Base-by-base conservation (phyloP, 768 basidiomycete genomes). In the Phallus indusiatus region DNA sequence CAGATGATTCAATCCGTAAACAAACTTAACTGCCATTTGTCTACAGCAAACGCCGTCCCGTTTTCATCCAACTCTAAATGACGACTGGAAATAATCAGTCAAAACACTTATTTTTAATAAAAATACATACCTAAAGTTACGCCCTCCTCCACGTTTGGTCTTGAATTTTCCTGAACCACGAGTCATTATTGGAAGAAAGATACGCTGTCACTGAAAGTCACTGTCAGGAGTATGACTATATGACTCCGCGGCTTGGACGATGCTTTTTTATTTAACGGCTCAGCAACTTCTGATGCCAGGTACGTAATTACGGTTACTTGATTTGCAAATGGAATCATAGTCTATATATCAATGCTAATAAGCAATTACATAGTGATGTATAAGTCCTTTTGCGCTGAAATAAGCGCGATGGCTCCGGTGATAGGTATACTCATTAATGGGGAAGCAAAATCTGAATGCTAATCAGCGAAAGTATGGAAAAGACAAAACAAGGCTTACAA, bases 141-240 rank as follows among this genome's bases (percentile, higher is more conserved):
- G 81, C 54, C 92, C 92, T 37, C 92, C 92, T 64, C 92, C 92
- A 54, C 92, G 88, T 68, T 85, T 88, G 64, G 83, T 77, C 79
- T 93, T 93, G 75, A 81, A 90, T 72, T 86, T 90, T 62, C 90
- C 89, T 84, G 64, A 48, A 48, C 56, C 56, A 35, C 57, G 57
- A 51, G 57, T n/a, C 57, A 59, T 59, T 52, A 14, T 2, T 12
- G n/a, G n/a, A 14, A 42, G 42, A 10, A 42, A n/a, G 42, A 42
- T n/a, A 42, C 12, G 42, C 2, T n/a, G 42, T 14, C 12, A 14
- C 14, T 42, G 5, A 42, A 12, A n/a, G 42, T 42, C 42, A 42
- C 42, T n/a, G 5, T 42, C n/a, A 42, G 12, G n/a, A 42, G 42
- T 3, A 28, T 28, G 28, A 28, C 28, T 28, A 2, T 7, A 7